These are phyloP conservation scores for Tardiomyces digboiensis DNA, from an alignment of 1,139 yeast species.

Conservation along the genomic window DNA sequence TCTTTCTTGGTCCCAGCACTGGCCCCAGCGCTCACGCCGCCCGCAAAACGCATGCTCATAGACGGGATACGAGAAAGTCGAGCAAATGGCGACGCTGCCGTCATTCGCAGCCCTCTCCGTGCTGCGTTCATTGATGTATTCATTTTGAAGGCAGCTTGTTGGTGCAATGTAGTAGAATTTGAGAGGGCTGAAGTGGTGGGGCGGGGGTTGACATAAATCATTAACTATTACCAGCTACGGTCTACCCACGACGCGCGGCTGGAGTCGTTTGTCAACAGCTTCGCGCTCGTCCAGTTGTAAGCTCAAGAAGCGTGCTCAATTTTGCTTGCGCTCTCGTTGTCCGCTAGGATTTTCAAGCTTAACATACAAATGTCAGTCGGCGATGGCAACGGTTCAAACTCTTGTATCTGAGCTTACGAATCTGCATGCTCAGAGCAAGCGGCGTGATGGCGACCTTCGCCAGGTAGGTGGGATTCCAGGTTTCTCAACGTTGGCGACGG, in stretches of 20 bases:
- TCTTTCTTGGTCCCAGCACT: background rate
- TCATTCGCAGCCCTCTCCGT: background rate
- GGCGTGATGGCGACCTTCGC: conserved; percentile 58
- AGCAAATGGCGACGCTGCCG: too few relatives aligned
- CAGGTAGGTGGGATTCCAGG: conserved; percentile 22
- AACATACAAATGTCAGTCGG: background rate
- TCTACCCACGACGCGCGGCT: too few relatives aligned
- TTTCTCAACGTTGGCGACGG: background rate
- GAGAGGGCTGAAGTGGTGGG: too few relatives aligned
- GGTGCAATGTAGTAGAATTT: too few relatives aligned
- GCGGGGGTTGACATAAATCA: too few relatives aligned
- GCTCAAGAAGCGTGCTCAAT: too few relatives aligned
- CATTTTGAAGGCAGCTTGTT: too few relatives aligned
- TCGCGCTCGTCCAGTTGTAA: too few relatives aligned
- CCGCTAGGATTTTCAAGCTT: too few relatives aligned
- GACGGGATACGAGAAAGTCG: background rate
- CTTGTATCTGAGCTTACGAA: conserved; percentile 41
- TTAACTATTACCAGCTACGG: too few relatives aligned
- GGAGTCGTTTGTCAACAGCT: too few relatives aligned
- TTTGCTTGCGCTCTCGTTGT: too few relatives aligned
- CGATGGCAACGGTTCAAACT: conserved; percentile 1
- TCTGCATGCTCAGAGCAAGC: conserved; percentile 58
- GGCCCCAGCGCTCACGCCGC: background rate
- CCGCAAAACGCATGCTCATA: background rate
- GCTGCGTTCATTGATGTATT: background rate